A percentile compares a stretch with the other conserved stretches of the same genome.
Evolutionary conservation across 495 filamentous ascomycete genomes (phyloP).

Genomic region (Xylaria sp.): DNA sequence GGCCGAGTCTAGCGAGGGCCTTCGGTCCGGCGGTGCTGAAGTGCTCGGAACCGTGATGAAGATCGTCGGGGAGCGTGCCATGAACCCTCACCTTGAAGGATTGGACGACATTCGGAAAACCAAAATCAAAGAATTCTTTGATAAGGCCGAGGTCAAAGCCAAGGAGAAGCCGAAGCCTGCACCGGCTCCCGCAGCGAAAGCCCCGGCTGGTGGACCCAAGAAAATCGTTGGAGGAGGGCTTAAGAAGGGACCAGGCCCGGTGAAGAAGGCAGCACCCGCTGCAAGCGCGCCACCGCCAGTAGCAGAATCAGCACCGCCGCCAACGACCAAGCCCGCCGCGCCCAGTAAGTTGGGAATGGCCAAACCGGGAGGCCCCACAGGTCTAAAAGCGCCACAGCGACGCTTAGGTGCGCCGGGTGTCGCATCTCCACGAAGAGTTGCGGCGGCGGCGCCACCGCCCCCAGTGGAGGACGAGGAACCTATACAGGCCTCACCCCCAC

Average conservation of each 20-base stretch:
- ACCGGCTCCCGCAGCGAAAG: slow-evolving; percentile 68
- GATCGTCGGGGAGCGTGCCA: slow-evolving; percentile 96
- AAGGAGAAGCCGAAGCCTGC: slow-evolving; percentile 94
- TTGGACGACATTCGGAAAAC: slow-evolving; percentile 95
- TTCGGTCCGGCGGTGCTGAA: slow-evolving; percentile 88
- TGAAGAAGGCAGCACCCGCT: slow-evolving; percentile 56
- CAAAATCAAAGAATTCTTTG: slow-evolving; percentile 95
- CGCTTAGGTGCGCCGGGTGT: slow-evolving; percentile 64
- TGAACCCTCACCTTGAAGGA: slow-evolving; percentile 93
- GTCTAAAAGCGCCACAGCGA: slow-evolving; percentile 74
- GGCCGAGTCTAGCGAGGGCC: slow-evolving; percentile 82
- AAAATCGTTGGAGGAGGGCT: slow-evolving; percentile 52
- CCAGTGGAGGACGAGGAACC: slow-evolving; percentile 66
- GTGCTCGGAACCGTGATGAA: slow-evolving; percentile 96
- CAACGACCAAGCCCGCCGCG: slow-evolving; percentile 34
- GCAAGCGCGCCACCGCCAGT: slow-evolving; percentile 53
- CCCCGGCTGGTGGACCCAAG: slow-evolving; percentile 61
- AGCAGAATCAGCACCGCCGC: slow-evolving; percentile 54
- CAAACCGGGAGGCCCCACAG: slow-evolving; percentile 71
- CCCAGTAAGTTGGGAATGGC: slow-evolving; percentile 68
- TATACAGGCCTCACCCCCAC: slow-evolving; percentile 59
- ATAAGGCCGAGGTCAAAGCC: slow-evolving; percentile 91
- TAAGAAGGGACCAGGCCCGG: slow-evolving; percentile 49
- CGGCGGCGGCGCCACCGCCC: slow-evolving; percentile 56
- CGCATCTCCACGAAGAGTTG: slow-evolving; percentile 69